Conservation (phyloP, 139 green algal genomes). For the Coccomyxa sp. region DNA sequence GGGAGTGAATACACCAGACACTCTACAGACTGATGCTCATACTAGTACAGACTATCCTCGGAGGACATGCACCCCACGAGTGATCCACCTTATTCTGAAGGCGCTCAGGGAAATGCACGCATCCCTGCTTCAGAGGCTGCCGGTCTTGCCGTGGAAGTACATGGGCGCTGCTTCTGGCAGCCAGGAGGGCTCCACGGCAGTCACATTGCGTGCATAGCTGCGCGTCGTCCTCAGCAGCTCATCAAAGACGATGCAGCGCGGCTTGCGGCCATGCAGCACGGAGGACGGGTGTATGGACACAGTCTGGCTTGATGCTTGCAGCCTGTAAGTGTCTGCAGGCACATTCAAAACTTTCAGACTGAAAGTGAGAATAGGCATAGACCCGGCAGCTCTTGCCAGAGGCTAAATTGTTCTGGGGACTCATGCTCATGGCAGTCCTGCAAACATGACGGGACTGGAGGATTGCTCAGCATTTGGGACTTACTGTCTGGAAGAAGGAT, state of each 20-base stretch:
- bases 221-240: slow-evolving; percentile 74
- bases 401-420: too few species aligned
- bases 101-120: too few species aligned
- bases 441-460: neutral
- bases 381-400: neutral
- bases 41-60: too few species aligned
- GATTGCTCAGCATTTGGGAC: too few species aligned
- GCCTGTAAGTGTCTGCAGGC: slow-evolving; percentile 54
- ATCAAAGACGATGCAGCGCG: slow-evolving; percentile 76
- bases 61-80: too few species aligned
- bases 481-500: slow-evolving; percentile 54
- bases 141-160: slow-evolving; percentile 41
- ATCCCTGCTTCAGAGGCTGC: too few species aligned
- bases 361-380: neutral
- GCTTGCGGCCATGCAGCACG: slow-evolving; percentile 53
- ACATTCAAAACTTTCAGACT: neutral
- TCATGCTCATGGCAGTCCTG: too few species aligned
- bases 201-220: slow-evolving; percentile 65
- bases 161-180: slow-evolving; percentile 72
- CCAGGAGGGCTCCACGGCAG: slow-evolving; percentile 63
- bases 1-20: too few species aligned
- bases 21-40: too few species aligned
- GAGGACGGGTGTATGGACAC: slow-evolving; percentile 81
- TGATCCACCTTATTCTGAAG: too few species aligned
- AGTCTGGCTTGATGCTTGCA: slow-evolving; percentile 62